A percentile compares a stretch with the other conserved stretches of the same genome.
These are phyloP conservation scores for Acer negundo DNA, from an alignment of 345 rosid genomes.

Conservation along the genomic window DNA sequence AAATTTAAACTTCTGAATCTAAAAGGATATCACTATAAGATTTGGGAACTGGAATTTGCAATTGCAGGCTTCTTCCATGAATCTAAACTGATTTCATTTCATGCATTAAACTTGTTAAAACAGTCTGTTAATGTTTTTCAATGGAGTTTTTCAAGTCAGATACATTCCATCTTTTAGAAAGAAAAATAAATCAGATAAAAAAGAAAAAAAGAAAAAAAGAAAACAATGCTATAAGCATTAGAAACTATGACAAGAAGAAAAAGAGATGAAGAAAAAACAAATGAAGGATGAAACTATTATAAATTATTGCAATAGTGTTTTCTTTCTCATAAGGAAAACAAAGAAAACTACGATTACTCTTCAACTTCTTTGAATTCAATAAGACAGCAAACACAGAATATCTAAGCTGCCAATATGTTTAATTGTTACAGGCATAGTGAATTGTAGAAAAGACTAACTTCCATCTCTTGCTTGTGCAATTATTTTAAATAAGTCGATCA, in stretches of 20 bases:
- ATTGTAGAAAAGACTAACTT: not conserved
- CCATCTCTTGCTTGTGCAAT: not conserved
- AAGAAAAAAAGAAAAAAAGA: not conserved
- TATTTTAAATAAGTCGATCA: not conserved
- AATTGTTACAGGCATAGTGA: not conserved
- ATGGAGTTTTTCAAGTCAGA: not conserved
- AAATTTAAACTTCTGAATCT: not conserved
- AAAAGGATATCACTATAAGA: not conserved
- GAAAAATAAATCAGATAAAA: not conserved
- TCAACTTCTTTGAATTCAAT: not conserved
- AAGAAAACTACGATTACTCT: not conserved
- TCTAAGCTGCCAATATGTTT: not conserved
- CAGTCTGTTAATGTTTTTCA: not conserved
- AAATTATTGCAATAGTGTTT: not conserved
- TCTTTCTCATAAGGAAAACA: not conserved
- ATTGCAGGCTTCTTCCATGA: not conserved
- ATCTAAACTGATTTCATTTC: not conserved
- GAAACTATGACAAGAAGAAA: not conserved
- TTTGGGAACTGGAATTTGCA: not conserved
- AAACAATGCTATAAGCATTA: not conserved
- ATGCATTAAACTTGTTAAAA: slow-evolving; percentile 3
- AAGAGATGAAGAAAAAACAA: not conserved
- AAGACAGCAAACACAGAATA: not conserved
- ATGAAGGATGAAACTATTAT: not conserved
- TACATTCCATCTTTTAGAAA: not conserved